Evolutionary conservation across 768 basidiomycete genomes (phyloP).

Genomic region (Trametes gibbosa): DNA sequence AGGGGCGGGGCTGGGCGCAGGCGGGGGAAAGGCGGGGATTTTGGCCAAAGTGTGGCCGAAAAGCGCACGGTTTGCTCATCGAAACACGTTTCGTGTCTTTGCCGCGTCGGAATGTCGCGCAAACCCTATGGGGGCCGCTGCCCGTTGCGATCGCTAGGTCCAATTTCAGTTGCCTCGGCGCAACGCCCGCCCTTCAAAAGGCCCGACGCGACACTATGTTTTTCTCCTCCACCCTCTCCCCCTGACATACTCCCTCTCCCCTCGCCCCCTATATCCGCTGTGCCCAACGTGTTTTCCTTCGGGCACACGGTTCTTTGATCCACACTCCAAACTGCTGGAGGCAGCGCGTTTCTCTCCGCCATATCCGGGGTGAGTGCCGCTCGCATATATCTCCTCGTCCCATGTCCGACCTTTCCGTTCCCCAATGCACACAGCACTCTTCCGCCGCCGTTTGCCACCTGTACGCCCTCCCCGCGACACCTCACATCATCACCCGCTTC

Average conservation of each 20-base stretch:
- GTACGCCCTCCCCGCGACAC: constrained; percentile 15
- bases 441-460: constrained; percentile 9
- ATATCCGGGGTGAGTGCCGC: constrained; percentile 18
- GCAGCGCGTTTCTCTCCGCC: constrained; percentile 19
- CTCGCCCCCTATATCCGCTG: constrained; percentile 13
- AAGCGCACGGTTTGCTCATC: constrained; percentile 43
- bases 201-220: constrained; percentile 31
- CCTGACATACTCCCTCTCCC: constrained; percentile 14
- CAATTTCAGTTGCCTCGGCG: constrained; percentile 42
- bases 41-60: constrained; percentile 26
- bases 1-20: neutral
- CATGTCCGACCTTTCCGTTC: constrained; percentile 6
- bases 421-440: constrained; percentile 18
- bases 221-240: constrained; percentile 25
- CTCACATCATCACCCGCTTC: constrained; percentile 12
- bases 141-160: constrained; percentile 53
- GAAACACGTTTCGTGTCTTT: constrained; percentile 76
- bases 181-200: constrained; percentile 48
- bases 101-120: constrained; percentile 53
- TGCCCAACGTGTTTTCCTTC: constrained; percentile 23
- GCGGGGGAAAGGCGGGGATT: constrained; percentile 12
- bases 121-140: constrained; percentile 50
- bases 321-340: constrained; percentile 26
- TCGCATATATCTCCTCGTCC: constrained; percentile 18
- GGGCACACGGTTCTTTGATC: constrained; percentile 21